Conservation (phyloP, 371 early-diverging fungal genomes). For the Parasitella parasitica region DNA sequence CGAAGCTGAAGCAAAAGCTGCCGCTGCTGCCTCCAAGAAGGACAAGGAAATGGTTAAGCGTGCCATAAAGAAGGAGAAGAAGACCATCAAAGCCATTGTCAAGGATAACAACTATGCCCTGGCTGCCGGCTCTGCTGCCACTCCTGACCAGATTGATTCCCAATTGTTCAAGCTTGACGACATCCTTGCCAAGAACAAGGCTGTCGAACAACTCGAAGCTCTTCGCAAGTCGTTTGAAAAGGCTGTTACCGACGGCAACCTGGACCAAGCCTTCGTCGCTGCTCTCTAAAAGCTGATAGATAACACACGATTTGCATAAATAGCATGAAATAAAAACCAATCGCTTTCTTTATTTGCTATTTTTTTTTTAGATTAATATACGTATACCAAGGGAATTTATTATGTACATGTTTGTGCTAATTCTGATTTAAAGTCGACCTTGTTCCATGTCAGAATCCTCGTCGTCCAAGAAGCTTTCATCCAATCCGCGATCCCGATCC, state of each 20-base stretch:
- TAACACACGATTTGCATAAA: background rate
- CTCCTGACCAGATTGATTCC: slow-evolving; percentile 58
- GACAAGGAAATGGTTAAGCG: slow-evolving; percentile 77
- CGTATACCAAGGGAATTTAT: no score
- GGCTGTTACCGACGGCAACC: slow-evolving; percentile 55
- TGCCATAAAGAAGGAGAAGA: slow-evolving; percentile 88
- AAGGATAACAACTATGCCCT: slow-evolving; percentile 83
- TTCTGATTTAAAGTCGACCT: slow-evolving; percentile 9
- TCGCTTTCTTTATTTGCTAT: background rate
- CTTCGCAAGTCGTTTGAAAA: slow-evolving; percentile 58
- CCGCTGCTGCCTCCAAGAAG: slow-evolving; percentile 67
- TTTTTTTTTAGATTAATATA: background rate
- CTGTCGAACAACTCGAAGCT: slow-evolving; percentile 55
- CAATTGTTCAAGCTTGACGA: slow-evolving; percentile 70
- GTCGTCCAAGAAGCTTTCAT: slow-evolving; percentile 41
- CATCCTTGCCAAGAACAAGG: slow-evolving; percentile 68
- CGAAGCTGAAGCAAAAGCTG: slow-evolving; percentile 65
- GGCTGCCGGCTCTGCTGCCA: slow-evolving; percentile 49
- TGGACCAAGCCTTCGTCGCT: slow-evolving; percentile 52
- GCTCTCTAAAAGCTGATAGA: slow-evolving; percentile 29
- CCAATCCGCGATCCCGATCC: slow-evolving; percentile 37
- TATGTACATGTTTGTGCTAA: background rate
- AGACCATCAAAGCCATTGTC: slow-evolving; percentile 79
- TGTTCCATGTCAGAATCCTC: slow-evolving; percentile 43
- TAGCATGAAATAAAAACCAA: background rate